Conservation (phyloP, 139 green algal species). For the Tetraselmis chui region DNA sequence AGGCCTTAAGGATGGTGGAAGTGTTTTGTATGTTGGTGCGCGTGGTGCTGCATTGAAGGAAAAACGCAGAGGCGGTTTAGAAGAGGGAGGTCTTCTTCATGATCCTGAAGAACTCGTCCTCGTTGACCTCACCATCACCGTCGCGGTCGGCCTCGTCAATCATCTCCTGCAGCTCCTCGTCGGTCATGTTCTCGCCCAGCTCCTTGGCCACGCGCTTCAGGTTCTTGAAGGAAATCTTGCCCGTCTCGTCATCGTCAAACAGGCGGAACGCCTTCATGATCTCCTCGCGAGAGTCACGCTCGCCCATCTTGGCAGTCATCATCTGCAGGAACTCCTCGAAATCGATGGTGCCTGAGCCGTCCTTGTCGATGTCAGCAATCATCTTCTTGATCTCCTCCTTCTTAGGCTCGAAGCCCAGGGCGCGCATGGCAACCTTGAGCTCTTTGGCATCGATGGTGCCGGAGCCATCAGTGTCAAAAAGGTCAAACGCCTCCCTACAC, state of each 20-base stretch:
- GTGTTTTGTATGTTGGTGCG: neutral
- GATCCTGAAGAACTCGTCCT: slow-evolving; percentile 95
- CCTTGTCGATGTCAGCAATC: slow-evolving; percentile 97
- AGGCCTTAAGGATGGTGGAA: neutral
- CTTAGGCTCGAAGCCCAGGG: slow-evolving; percentile 96
- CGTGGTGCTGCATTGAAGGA: neutral
- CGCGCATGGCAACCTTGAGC: slow-evolving; percentile 51
- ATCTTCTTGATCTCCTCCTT: slow-evolving; percentile 99
- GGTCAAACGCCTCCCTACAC: slow-evolving; percentile 88
- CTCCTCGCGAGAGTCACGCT: slow-evolving; percentile 89
- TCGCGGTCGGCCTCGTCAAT: slow-evolving; percentile 87
- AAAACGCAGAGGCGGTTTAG: slow-evolving; percentile 27
- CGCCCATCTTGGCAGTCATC: slow-evolving; percentile 94
- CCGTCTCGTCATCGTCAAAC: slow-evolving; percentile 91
- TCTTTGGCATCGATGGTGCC: slow-evolving; percentile 97
- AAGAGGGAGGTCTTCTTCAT: slow-evolving; percentile 97
- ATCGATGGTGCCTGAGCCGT: slow-evolving; percentile 63
- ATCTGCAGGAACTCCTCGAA: slow-evolving; percentile 72
- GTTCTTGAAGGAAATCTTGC: slow-evolving; percentile 94
- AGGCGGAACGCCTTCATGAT: slow-evolving; percentile 96
- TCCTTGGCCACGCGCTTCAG: slow-evolving; percentile 96
- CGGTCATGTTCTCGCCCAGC: slow-evolving; percentile 94
- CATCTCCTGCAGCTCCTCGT: slow-evolving; percentile 94
- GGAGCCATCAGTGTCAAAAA: slow-evolving; percentile 97
- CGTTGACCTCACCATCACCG: slow-evolving; percentile 89